Evolutionary conservation across 176 grass and related monocot genomes (phyloP), one percentile per base, ranked within the genome.

Genomic region (Triticum monococcum): DNA sequence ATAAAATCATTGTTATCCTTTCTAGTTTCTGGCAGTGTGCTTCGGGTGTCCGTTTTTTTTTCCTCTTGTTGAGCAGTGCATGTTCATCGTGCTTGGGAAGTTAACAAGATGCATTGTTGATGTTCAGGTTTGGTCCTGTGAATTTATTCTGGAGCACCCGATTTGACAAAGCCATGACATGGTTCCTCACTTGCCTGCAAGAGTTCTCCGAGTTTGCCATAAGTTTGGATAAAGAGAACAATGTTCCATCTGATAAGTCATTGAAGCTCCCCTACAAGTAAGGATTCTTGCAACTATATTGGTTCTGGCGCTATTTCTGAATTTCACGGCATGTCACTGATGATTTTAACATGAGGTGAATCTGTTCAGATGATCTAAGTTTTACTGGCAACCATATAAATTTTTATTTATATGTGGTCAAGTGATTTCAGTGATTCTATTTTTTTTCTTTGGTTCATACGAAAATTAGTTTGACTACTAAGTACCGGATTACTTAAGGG

Each of bases 121-220:
- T 86, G 37, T 79, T 66, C 90, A 99, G 94, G 88, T 99, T 96
- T 96, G 97, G 97, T 63, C 97, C 97, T 22, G 97, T 99, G 45
- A 99, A 99, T 89, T 88, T 99, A 85, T 99, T 99, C 78, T 99
- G 97, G 97, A 99, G 92, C 87, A 99, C 94, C 37, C 85, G 97
- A 32, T 99, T 94, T 78, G 94, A 99, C 87, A 99, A 99, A 90
- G 97, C 94, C 23, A 99, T 99, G 97, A 94, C 90, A 85, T 92
- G 93, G 78, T 99, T 96, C 78, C 86, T 97, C 24, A 99, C 97
- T 66, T 97, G 94, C 88, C 89, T 99, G 30, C 95, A 96, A 88
- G 97, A 99, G 68, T 99, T 99, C 46, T 85, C 97, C 0, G 97
- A 99, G 78, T 97, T 97, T 35, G 90, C 94, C 48, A 76, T 91